Evolutionary conservation across 164 flowering plant genomes (phyloP).

Genomic region (Stephania japonica): DNA sequence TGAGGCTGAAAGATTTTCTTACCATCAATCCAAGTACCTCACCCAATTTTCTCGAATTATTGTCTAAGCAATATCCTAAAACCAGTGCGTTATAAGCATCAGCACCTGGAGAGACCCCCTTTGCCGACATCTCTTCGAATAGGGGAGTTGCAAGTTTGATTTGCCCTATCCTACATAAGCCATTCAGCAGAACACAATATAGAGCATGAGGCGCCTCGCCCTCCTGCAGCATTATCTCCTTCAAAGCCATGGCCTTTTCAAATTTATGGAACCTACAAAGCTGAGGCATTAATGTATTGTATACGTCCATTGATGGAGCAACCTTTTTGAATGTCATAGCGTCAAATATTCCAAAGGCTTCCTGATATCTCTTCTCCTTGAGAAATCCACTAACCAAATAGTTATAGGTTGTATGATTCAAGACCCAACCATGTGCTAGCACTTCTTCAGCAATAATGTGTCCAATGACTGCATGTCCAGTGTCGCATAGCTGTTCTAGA

Average conservation of each 20-base stretch:
- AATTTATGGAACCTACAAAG: conserved; percentile 32
- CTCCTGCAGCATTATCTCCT: conserved; percentile 30
- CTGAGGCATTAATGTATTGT: conserved; percentile 35
- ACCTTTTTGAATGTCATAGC: conserved; percentile 30
- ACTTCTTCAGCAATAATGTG: conserved; percentile 38
- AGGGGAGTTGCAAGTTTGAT: conserved; percentile 33
- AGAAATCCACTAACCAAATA: conserved; percentile 52
- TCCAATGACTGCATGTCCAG: conserved; percentile 43
- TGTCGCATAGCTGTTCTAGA: conserved; percentile 40
- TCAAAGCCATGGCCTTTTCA: conserved; percentile 36
- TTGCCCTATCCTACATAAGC: conserved; percentile 38
- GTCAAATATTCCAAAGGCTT: conserved; percentile 44
- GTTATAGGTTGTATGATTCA: conserved; percentile 33
- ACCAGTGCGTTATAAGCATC: conserved; percentile 38
- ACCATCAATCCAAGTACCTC: conserved; percentile 54
- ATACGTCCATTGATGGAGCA: conserved; percentile 30
- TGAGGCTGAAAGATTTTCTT: conserved; percentile 36
- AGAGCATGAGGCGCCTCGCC: conserved; percentile 18
- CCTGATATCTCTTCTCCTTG: conserved; percentile 36
- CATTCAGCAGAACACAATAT: conserved; percentile 32
- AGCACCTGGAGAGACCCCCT: conserved; percentile 30
- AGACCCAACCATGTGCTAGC: conserved; percentile 22
- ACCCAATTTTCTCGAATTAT: conserved; percentile 28
- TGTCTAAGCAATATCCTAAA: conserved; percentile 35
- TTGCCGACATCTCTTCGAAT: conserved; percentile 34